phyloP scores from a whole-genome alignment of 495 filamentous ascomycete genomes.

The Venustampulla echinocandica region DNA sequence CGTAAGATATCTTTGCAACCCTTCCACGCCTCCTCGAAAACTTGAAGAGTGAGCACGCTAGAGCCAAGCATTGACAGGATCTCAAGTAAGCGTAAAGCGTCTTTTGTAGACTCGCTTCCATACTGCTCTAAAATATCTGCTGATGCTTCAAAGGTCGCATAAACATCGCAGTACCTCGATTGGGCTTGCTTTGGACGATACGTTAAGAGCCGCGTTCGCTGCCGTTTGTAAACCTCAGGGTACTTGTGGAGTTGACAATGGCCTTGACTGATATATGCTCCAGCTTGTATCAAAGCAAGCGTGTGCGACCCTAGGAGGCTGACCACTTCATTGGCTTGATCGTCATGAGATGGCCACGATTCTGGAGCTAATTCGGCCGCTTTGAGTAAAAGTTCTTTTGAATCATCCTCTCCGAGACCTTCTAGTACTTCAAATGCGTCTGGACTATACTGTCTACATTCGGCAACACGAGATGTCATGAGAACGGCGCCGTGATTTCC shows the following conservation, averaged over 20 bases:
- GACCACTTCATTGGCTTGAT: conserved; percentile 24
- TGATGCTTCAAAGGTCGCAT: conserved; percentile 16
- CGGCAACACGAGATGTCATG: conserved; percentile 32
- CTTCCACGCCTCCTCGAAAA: conserved; percentile 21
- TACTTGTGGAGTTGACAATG: conserved; percentile 24
- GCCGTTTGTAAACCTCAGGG: conserved; percentile 21
- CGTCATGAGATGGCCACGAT: conserved; percentile 9
- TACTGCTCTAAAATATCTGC: conserved; percentile 21
- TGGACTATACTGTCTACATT: conserved; percentile 24
- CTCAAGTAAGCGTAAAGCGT: conserved; percentile 32
- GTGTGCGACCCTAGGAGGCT: conserved; percentile 28
- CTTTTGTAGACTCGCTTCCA: conserved; percentile 17
- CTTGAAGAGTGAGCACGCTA: conserved; percentile 28
- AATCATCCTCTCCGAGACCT: conserved; percentile 26
- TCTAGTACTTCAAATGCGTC: conserved; percentile 28
- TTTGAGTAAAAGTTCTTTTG: conserved; percentile 32
- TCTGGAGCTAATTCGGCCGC: conserved; percentile 25
- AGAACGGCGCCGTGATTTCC: conserved; percentile 29
- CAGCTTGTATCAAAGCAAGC: conserved; percentile 34
- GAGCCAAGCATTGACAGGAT: conserved; percentile 32
- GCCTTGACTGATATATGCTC: conserved; percentile 22
- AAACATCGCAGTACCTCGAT: conserved; percentile 23
- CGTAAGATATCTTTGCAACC: conserved; percentile 10
- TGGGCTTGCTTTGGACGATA: conserved; percentile 15
- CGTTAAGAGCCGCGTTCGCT: conserved; percentile 16